phyloP scores from a whole-genome alignment of 139 green algal species.

The Desmodesmus armatus region DNA sequence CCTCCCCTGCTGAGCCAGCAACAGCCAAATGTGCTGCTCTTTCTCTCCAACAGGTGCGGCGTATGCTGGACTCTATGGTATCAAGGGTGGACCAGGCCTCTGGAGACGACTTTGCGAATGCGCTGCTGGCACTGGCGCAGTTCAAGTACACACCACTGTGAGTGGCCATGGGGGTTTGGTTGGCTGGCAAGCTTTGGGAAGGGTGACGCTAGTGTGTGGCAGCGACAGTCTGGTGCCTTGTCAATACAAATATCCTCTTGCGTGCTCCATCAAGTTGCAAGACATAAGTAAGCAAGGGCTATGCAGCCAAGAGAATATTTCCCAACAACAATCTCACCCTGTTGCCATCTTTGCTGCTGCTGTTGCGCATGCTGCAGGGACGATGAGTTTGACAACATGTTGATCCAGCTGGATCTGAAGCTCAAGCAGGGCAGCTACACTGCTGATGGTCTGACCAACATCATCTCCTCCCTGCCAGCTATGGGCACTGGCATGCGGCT shows the following conservation, averaged over 20 bases:
- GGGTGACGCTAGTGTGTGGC: too few species aligned
- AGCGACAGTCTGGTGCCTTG: too few species aligned
- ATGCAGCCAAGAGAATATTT: too few species aligned
- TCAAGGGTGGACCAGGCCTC: not conserved
- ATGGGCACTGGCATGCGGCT: slow-evolving; percentile 30
- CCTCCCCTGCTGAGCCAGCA: not conserved
- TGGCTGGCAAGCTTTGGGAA: too few species aligned
- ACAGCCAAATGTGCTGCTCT: not conserved
- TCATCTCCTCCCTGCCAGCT: slow-evolving; percentile 27
- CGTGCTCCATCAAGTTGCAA: not conserved
- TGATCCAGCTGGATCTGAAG: slow-evolving; percentile 25
- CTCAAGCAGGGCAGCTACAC: slow-evolving; percentile 30
- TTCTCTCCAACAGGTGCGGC: not conserved
- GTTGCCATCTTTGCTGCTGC: not conserved
- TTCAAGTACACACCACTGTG: slow-evolving; percentile 34
- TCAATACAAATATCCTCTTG: not conserved
- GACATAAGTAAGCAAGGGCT: too few species aligned
- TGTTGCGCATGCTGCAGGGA: slow-evolving; percentile 28
- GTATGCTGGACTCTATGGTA: slow-evolving; percentile 25
- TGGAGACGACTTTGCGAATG: slow-evolving; percentile 41
- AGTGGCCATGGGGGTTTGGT: too few species aligned
- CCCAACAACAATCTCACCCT: not conserved
- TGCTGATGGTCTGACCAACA: slow-evolving; percentile 18
- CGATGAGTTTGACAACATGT: slow-evolving; percentile 31
- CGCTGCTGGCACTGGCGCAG: slow-evolving; percentile 41